Evolutionary conservation across 176 grass and related monocot species (phyloP).

Genomic region (Pontederia crassipes): DNA sequence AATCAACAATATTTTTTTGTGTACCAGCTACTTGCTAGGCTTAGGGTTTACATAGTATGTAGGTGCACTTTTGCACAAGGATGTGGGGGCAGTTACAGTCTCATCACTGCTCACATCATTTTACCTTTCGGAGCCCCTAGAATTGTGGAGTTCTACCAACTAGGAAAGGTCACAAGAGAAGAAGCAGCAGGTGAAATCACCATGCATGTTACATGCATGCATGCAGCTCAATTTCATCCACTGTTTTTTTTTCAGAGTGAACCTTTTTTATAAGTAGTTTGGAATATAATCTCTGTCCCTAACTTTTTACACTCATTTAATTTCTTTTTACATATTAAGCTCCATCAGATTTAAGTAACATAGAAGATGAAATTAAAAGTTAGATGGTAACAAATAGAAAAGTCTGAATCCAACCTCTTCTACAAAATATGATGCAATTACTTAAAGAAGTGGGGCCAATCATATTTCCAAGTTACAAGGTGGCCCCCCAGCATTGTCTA

Average conservation of each 20-base stretch:
- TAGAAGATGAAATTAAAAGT: no score
- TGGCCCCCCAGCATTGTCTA: not conserved
- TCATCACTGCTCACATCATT: not conserved
- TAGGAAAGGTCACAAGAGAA: not conserved
- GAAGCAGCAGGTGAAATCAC: not conserved
- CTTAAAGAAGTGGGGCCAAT: not conserved
- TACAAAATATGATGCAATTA: not conserved
- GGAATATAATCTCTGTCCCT: no score
- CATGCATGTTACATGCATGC: no score
- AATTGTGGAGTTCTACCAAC: not conserved
- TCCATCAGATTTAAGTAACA: no score
- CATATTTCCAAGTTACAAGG: not conserved
- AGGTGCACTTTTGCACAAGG: not conserved
- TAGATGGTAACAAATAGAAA: no score
- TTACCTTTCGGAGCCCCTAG: not conserved
- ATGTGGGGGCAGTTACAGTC: not conserved
- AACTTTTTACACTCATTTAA: no score
- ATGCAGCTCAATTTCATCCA: no score
- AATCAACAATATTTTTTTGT: no score
- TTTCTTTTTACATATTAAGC: no score
- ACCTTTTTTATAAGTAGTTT: no score
- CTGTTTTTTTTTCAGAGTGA: no score
- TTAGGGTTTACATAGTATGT: not conserved
- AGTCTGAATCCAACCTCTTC: not conserved
- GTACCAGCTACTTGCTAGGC: no score